Evolutionary conservation across 2,329 filamentous ascomycete species (phyloP), one percentile per base, ranked within the genome.

Genomic region (Epichloe sibirici): DNA sequence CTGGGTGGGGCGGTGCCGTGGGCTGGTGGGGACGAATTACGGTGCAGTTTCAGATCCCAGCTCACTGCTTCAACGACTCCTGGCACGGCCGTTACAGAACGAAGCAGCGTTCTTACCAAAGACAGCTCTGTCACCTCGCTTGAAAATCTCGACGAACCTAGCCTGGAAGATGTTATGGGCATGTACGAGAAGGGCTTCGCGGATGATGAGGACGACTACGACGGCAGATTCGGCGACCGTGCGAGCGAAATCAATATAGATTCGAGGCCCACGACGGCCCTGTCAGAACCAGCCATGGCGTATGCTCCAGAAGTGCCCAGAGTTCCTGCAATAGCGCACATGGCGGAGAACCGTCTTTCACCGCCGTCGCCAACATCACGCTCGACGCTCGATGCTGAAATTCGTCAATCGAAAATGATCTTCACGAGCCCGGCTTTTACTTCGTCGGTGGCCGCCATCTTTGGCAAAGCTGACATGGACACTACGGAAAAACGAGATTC

Each of bases 81-180:
- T 35, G 90, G 85, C 25, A 78, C 76, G 2, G 59, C 67, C 5
- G 81, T 83, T n/a, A 94, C 88, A 1, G 88, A 91, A 63, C 78
- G 88, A 56, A 94, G 88, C 66, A 95, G 90, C 63, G 76, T 93
- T 48, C 66, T 85, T 57, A 93, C 89, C 3, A 89, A 87, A 59
- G 81, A 82, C 55, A 94, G 86, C 71, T 90, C 86, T 2, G 75
- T 83, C 51, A 85, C 71, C 70, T 93, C 74, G 56, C 76, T 75
- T 67, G 67, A 65, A 40, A 66, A 71, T 15, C 74, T 78, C 55
- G 79, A 82, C 57, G 78, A 77, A 42, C 73, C 79, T 52, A 82
- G 79, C 60, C 71, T 85, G 35, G 80, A 84, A 59, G 81, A 85
- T 70, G 77, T 89, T 51, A 84, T 88, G 68, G 82, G 78, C 62